Percentiles rank a stretch among this genome's conserved stretches.
These are phyloP conservation scores for Clavispora carvajalis DNA, from an alignment of 805 yeast genomes.

Conservation along the genomic window DNA sequence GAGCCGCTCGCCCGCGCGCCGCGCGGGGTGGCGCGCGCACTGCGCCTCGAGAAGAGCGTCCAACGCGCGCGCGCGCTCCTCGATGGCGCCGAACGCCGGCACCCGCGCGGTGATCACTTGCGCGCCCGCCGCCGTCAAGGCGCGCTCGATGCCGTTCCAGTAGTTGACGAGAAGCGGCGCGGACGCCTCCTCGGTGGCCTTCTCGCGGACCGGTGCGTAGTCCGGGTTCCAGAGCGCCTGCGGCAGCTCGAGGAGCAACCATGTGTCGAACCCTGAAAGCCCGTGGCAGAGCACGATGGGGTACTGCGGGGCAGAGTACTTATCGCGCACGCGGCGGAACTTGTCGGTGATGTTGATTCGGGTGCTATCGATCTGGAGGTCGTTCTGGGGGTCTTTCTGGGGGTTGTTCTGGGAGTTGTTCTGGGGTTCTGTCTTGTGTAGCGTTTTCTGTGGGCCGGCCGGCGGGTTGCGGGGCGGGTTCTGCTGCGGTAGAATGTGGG, in stretches of 20 bases:
- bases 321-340: constrained; percentile 25
- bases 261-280: constrained; percentile 69
- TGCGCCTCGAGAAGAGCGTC: constrained; percentile 43
- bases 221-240: constrained; percentile 5
- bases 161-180: constrained; percentile 50
- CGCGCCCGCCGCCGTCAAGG: constrained; percentile 57
- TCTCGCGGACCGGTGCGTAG: background rate
- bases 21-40: constrained; percentile 16
- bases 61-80: constrained; percentile 57
- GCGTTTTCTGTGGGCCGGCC: no score
- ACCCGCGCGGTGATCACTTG: constrained; percentile 69
- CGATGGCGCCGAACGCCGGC: constrained; percentile 75
- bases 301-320: constrained; percentile 54
- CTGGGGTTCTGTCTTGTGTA: no score
- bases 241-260: constrained; percentile 16
- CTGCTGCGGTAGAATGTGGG: no score
- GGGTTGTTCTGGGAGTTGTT: no score
- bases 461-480: no score
- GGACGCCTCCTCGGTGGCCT: constrained; percentile 1
- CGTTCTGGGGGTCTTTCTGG: no score
- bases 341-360: constrained; percentile 20
- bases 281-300: constrained; percentile 88
- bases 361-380: no score
- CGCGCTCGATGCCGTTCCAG: constrained; percentile 75
- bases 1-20: constrained; percentile 21